Evolutionary conservation across 805 yeast genomes (phyloP), one percentile per base, ranked within the genome.

Genomic region (Saturnispora serradocipensis): DNA sequence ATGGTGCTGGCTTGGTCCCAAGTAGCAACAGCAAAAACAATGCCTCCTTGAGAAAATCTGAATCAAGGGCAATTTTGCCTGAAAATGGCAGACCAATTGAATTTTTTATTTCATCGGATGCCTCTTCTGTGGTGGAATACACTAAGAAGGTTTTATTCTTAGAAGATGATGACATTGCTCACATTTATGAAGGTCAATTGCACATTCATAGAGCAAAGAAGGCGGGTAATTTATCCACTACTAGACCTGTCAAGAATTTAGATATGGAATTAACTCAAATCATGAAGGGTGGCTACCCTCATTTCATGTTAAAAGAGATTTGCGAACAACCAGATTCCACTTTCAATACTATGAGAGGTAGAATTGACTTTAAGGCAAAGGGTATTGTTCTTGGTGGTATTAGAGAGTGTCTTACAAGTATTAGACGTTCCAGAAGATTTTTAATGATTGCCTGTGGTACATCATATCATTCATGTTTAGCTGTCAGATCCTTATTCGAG

Each of bases 391-490:
- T 93, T 55, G 99, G 99, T 64, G 99, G 99, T 40, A 77, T 93
- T 63, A 81, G 85, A 60, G 76, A 85, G 15, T 87, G 83, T 78
- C 74, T 93, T 56, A 82, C 93, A 28, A 86, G 93, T 45, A 87
- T 93, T 56, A 81, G 98, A 72, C 82, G 97, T 65, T 89, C 97
- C 61, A 82, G 97, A 72, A 82, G 99, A 71, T 78, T 93, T 62
- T 87, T 90, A 54, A 93, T 93, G 98, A 87, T 93, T 72, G 99
- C 99, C 2, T 93, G 99, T 73, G 99, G 99, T 73, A 93, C 99
- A 6, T 93, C 99, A 0, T 93, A 90, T 67, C 99, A 93, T 72
- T 93, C 99, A 16, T 93, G 99, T 75, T 72, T 93, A 66, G 99
- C 99, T 20, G 91, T 96, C 22, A 82, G 99, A 71, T 86, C 97